Evolutionary conservation across 805 yeast species (phyloP).

Genomic region (Starmerella apis): DNA sequence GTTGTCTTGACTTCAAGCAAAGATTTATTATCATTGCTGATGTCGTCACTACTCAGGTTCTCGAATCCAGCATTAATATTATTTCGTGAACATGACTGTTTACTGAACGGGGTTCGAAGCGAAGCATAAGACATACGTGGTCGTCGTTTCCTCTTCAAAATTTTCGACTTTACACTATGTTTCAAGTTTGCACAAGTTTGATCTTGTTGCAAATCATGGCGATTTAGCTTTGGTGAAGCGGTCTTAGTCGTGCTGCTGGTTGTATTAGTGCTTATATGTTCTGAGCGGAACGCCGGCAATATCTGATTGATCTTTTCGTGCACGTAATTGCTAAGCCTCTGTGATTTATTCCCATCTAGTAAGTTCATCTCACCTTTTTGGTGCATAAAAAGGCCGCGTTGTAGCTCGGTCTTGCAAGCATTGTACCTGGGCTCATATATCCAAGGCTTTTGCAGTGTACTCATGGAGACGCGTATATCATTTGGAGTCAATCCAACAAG

Average conservation of each 20-base stretch:
- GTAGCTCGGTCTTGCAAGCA: constrained; percentile 39
- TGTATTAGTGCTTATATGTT: not conserved
- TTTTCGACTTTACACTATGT: too few relatives aligned
- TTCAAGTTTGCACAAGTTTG: too few relatives aligned
- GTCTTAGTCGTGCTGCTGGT: not conserved
- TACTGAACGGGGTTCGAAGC: not conserved
- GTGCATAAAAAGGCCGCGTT: constrained; percentile 42
- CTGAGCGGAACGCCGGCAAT: not conserved
- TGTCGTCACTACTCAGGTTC: not conserved
- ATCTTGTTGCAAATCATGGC: too few relatives aligned
- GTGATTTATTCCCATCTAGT: constrained; percentile 24
- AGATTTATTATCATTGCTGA: not conserved
- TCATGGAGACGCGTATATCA: constrained; percentile 31
- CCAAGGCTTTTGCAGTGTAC: constrained; percentile 29
- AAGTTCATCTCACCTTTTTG: constrained; percentile 52
- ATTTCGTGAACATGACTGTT: not conserved
- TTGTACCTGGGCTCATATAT: constrained; percentile 18
- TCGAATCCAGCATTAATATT: not conserved
- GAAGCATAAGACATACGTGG: not conserved
- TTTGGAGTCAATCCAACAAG: constrained; percentile 26
- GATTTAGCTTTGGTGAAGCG: not conserved
- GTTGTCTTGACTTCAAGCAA: not conserved
- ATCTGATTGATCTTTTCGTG: constrained; percentile 8
- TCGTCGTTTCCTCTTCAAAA: too few relatives aligned
- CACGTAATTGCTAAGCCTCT: constrained; percentile 22